These are phyloP conservation scores for Nicotiana obtusifolia DNA, from an alignment of 257 asterid species.

Conservation along the genomic window DNA sequence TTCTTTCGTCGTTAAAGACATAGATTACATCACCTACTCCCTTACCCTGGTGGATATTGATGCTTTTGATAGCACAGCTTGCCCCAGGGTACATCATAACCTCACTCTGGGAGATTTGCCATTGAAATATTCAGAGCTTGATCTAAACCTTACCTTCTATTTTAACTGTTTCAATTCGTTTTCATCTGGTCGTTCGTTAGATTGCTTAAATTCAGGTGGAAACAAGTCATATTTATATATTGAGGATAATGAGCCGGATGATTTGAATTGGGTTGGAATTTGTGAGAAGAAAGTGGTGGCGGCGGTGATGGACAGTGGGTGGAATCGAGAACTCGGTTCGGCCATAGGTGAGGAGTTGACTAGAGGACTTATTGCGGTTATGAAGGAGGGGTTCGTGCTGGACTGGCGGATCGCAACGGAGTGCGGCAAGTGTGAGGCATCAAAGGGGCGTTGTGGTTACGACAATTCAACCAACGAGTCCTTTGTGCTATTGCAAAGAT, in stretches of 20 bases:
- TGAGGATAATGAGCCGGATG: neutral
- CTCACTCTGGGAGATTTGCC: neutral
- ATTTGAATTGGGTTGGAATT: neutral
- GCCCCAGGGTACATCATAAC: neutral
- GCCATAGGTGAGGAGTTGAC: neutral
- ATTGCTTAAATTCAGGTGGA: neutral
- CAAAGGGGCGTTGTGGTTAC: neutral
- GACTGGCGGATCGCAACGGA: neutral
- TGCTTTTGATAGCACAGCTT: neutral
- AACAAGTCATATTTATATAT: neutral
- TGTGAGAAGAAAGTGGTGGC: constrained; percentile 4
- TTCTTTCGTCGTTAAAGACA: neutral
- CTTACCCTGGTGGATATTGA: neutral
- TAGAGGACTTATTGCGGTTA: neutral
- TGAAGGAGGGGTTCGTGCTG: neutral
- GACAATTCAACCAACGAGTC: neutral
- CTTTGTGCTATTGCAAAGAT: neutral
- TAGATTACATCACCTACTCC: neutral
- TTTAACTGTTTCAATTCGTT: neutral
- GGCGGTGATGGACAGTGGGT: neutral
- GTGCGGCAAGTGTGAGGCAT: neutral
- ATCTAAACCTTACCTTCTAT: neutral
- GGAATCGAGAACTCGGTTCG: neutral
- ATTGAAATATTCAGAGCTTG: neutral
- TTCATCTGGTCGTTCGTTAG: neutral